Evolutionary conservation across 2,329 filamentous ascomycete genomes (phyloP), one percentile per base, ranked within the genome.

Genomic region (Hymenoscyphus occultus): DNA sequence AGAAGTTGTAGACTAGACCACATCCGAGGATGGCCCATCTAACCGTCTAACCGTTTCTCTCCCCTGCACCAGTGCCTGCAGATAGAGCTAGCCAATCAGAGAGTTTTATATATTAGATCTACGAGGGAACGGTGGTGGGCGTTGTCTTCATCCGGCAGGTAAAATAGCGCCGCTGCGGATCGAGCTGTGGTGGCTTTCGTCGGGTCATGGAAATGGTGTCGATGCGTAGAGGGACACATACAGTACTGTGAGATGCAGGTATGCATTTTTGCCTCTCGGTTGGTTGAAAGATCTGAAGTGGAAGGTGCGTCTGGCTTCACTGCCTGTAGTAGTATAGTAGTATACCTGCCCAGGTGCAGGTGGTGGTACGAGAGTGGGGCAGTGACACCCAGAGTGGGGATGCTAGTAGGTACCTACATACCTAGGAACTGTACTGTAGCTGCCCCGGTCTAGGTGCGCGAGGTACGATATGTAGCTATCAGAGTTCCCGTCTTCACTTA

Each of bases 71-170:
- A 10, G 45, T 19, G 19, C 19, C 19, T 48, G 45, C 45, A 51
- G 45, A 51, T 48, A 28, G n/a, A 51, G n/a, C n/a, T 19, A 9
- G 10, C 45, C 45, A 51, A 51, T 22, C 5, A 51, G 22, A 16
- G 45, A 51, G 3, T 5, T 48, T 19, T 5, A 51, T 51, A 35
- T 35, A 35, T 51, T 16, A 51, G 22, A 51, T 51, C 9, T 7
- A 51, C 45, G 9, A 19, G 45, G 45, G 19, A n/a, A 22, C 22
- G n/a, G 19, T 19, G 12, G n/a, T 22, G 19, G 19, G 28, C 28
- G 28, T 51, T 10, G n/a, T 51, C 45, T 51, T 51, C n/a, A 51
- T 51, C 45, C 19, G 45, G 45, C 45, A 51, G 45, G 45, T 51
- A 51, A 28, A 51, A 22, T 51, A 12, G n/a, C 14, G 14, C 45